These are phyloP conservation scores for Lunasporangiospora selenospora DNA, from an alignment of 192 early-diverging fungal species.

Conservation along the genomic window DNA sequence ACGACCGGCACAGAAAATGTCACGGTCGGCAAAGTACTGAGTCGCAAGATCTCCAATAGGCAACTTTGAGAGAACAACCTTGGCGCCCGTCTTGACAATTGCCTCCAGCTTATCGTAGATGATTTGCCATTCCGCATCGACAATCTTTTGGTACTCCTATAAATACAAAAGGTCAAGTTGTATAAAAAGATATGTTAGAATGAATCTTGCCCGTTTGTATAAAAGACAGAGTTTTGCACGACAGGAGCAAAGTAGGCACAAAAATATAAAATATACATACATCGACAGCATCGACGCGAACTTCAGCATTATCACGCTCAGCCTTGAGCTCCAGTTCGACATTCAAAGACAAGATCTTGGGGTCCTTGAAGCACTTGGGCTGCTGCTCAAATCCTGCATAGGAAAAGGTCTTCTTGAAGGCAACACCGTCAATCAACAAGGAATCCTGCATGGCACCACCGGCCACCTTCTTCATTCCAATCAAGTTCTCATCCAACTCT, in stretches of 20 bases:
- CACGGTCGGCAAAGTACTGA: conserved; percentile 99
- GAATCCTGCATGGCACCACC: conserved; percentile 99
- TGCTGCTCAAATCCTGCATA: conserved; percentile 99
- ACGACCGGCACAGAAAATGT: conserved; percentile 99
- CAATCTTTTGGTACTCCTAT: conserved; percentile 98
- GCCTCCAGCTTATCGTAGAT: conserved; percentile 98
- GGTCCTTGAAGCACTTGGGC: conserved; percentile 92
- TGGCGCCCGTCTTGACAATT: conserved; percentile 94
- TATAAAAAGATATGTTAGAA: not conserved
- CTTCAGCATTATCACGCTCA: conserved; percentile 99
- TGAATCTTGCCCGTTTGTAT: not conserved
- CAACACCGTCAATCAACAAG: conserved; percentile 93
- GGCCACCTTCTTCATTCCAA: conserved; percentile 98
- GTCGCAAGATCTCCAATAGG: conserved; percentile 99
- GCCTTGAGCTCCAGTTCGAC: conserved; percentile 99
- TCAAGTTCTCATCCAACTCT: conserved; percentile 94
- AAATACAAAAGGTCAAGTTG: no score
- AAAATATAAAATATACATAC: conserved; percentile 34
- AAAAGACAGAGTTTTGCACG: not conserved
- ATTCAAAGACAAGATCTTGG: conserved; percentile 92
- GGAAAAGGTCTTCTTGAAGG: conserved; percentile 99
- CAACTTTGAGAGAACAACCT: conserved; percentile 96
- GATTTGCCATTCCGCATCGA: conserved; percentile 99
- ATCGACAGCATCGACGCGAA: conserved; percentile 90
- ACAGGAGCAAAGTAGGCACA: not conserved